Base-by-base conservation (phyloP, 1,139 yeast genomes). In the Entelexis sorbosivorans region DNA sequence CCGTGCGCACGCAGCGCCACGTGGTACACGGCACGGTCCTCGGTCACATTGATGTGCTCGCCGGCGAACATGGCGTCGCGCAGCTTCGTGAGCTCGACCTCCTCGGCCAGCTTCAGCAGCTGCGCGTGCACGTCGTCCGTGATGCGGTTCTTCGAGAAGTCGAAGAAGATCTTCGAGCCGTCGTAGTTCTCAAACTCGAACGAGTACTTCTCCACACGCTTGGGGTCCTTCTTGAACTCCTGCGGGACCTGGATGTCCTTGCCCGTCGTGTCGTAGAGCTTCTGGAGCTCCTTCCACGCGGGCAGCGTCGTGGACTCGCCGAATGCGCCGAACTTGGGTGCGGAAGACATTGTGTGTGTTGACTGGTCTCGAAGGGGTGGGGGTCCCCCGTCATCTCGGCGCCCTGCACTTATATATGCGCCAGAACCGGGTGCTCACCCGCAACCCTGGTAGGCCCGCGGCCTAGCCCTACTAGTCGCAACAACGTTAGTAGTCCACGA, bases 1-100 rank as follows among this genome's bases (percentile, higher is more conserved):
- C 89, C 73, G 70, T 89, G 83, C 78, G 93, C 91, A 77, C 98
- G 84, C 63, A 91, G 78, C 38, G 97, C 98, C 63, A 81, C 87
- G 72, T 91, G 98, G 77, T 77, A 91, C 51, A 91, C 98, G 36
- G 98, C 97, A 69, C 98, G 82, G 69, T 79, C 84, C 72, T 91
- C 98, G 56, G 98, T 91, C 71, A 79, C 78, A 76, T 91, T 91
- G 75, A 91, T 88, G 72, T 87, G 88, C 55, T 82, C 86, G 66
- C 98, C 98, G 33, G 77, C 78, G 67, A 91, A 91, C 87, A 91
- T 81, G 55, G 78, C 86, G 63, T 89, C 93, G 68, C 98, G 81
- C 67, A 91, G 79, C 56, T 75, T 70, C 67, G 87, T 95, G 59
- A 91, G 89, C 55, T 81, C 78, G 60, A 96, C 89, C 70, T 91